Conservation (phyloP, 768 basidiomycete genomes). For the Mrakia frigida region DNA sequence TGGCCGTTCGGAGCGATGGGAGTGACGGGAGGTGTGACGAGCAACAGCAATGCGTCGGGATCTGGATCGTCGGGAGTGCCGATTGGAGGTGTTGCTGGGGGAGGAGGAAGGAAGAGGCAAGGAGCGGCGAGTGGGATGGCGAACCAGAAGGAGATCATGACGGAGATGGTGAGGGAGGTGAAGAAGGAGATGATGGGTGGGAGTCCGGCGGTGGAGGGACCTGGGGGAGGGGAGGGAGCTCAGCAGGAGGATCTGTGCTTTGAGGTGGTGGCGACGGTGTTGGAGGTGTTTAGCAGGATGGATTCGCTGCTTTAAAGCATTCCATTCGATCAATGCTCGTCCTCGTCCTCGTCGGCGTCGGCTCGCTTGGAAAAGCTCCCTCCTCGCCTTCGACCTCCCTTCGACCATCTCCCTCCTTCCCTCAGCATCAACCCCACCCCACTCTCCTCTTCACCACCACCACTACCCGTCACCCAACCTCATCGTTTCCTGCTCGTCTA, state of each 20-base stretch:
- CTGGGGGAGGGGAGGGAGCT: conserved; percentile 41
- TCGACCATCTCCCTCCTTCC: too few species aligned
- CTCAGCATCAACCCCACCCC: too few species aligned
- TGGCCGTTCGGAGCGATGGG: conserved; percentile 69
- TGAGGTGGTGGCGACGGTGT: conserved; percentile 84
- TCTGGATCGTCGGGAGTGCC: neutral
- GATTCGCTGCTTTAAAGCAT: conserved; percentile 68
- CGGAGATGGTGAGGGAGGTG: conserved; percentile 47
- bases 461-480: too few species aligned
- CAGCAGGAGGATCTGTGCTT: conserved; percentile 63
- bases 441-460: too few species aligned
- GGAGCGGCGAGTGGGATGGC: conserved; percentile 36
- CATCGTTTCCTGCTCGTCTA: too few species aligned
- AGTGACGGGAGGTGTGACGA: conserved; percentile 17
- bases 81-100: conserved; percentile 27
- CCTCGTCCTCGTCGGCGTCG: too few species aligned
- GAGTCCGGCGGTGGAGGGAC: conserved; percentile 18
- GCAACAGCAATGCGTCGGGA: neutral
- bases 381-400: neutral
- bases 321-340: too few species aligned
- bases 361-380: neutral
- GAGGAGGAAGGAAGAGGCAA: conserved; percentile 26
- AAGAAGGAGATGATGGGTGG: conserved; percentile 43
- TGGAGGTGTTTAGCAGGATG: conserved; percentile 88
- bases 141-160: conserved; percentile 44